A percentile compares a stretch with the other conserved stretches of the same genome.
phyloP scores from a whole-genome alignment of 768 basidiomycete species.

The Crepidotus variabilis region DNA sequence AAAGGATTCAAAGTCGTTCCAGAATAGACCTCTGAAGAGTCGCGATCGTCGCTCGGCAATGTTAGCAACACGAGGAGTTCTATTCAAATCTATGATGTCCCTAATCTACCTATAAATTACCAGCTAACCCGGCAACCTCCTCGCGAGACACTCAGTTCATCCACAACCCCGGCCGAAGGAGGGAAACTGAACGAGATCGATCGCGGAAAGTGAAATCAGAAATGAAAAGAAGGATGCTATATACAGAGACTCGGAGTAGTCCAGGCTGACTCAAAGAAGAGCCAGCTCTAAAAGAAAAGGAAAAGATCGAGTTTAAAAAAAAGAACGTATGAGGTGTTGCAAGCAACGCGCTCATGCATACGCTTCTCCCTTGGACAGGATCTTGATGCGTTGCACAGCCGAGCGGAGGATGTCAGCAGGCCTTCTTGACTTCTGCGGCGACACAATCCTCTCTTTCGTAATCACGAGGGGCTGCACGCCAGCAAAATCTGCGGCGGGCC shows the following conservation, averaged over 20 bases:
- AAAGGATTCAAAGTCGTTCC: neutral
- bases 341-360: conserved; percentile 17
- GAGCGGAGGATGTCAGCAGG: conserved; percentile 29
- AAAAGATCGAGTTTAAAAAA: conserved; percentile 1
- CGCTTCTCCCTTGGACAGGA: conserved; percentile 22
- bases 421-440: conserved; percentile 23
- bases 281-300: neutral
- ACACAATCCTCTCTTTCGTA: conserved; percentile 11
- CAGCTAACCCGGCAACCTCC: neutral
- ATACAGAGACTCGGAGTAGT: neutral
- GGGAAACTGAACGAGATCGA: neutral
- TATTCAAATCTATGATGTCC: neutral
- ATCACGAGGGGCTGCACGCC: conserved; percentile 9
- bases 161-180: neutral
- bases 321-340: conserved; percentile 6
- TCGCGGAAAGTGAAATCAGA: conserved; percentile 3
- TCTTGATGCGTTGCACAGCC: conserved; percentile 35
- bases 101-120: neutral
- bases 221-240: neutral
- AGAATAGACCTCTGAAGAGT: neutral
- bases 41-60: neutral
- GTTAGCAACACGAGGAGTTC: neutral
- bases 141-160: neutral
- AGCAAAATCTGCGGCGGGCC: conserved; percentile 17
- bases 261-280: neutral